phyloP scores from a whole-genome alignment of 2,329 filamentous ascomycete genomes.

The Beauveria scarabaeidicola region DNA sequence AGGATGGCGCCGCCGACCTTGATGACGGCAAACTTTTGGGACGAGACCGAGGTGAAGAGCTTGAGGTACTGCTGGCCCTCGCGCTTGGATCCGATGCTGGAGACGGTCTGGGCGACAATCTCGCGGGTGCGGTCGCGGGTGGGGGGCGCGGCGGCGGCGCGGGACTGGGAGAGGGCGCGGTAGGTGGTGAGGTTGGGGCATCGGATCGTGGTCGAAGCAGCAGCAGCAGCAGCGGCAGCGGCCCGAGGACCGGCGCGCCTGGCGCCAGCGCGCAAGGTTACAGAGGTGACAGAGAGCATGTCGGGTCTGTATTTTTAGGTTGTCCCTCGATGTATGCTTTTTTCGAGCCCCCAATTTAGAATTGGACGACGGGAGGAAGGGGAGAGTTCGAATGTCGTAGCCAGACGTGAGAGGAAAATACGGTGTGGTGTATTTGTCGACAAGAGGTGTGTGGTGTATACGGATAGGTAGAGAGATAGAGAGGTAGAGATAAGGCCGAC shows the following conservation, averaged over 20 bases:
- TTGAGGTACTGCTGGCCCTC: constrained; percentile 97
- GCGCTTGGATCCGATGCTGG: constrained; percentile 91
- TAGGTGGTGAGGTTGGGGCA: constrained; percentile 18
- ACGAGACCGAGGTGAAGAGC: constrained; percentile 93
- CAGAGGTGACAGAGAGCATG: constrained; percentile 37
- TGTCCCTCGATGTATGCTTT: constrained; percentile 10
- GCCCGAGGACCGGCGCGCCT: constrained; percentile 30
- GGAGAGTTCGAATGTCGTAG: background rate
- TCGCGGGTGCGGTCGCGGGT: constrained; percentile 24
- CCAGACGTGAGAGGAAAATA: background rate
- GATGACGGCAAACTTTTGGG: constrained; percentile 95
- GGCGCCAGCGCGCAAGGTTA: constrained; percentile 35
- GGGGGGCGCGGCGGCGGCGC: constrained; percentile 11
- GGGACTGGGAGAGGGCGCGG: constrained; percentile 11
- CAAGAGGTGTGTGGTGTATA: background rate
- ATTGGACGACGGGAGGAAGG: background rate
- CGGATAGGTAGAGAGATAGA: background rate
- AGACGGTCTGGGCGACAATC: constrained; percentile 53
- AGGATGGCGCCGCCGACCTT: constrained; percentile 96
- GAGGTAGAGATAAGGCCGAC: background rate
- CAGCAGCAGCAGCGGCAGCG: constrained; percentile 14
- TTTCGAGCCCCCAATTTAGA: constrained; percentile 16
- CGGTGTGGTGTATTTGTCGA: background rate
- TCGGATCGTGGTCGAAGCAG: constrained; percentile 18
- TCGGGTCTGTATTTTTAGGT: background rate